A percentile compares a stretch with the other conserved stretches of the same genome.
Conservation (phyloP, 169 alveolate genomes). For the Babesia ovata region DNA sequence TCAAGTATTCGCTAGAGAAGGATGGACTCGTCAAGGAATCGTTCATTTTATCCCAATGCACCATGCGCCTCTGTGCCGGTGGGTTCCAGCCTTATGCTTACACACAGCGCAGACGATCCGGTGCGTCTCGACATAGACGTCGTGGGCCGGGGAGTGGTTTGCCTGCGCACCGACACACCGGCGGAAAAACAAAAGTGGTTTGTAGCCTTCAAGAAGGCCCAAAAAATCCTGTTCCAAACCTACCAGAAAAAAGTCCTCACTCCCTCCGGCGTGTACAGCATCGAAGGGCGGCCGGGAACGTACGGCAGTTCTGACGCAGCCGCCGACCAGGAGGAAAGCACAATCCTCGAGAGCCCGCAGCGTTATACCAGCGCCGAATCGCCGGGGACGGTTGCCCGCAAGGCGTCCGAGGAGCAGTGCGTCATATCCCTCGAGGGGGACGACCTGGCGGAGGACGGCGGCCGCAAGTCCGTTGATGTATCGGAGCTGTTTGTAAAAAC, state of each 20-base stretch:
- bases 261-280: slow-evolving; percentile 48
- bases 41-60: slow-evolving; percentile 75
- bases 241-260: slow-evolving; percentile 39
- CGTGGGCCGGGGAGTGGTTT: slow-evolving; percentile 73
- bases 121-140: slow-evolving; percentile 78
- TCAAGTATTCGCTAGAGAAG: slow-evolving; percentile 77
- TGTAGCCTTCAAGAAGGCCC: slow-evolving; percentile 77
- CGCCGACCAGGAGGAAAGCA: background rate
- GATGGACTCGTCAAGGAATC: slow-evolving; percentile 76
- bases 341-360: background rate
- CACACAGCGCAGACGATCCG: slow-evolving; percentile 69
- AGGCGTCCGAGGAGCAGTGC: background rate
- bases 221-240: slow-evolving; percentile 57
- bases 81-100: background rate
- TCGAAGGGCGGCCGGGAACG: slow-evolving; percentile 19
- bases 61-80: slow-evolving; percentile 75
- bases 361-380: background rate
- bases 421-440: background rate
- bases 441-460: slow-evolving; percentile 6
- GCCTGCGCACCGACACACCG: slow-evolving; percentile 75
- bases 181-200: slow-evolving; percentile 79
- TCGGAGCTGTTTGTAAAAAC: slow-evolving; percentile 71
- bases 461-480: slow-evolving; percentile 42
- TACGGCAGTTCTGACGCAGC: slow-evolving; percentile 8
- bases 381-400: background rate